Evolutionary conservation across 257 asterid species (phyloP).

Genomic region (Sherardia arvensis): DNA sequence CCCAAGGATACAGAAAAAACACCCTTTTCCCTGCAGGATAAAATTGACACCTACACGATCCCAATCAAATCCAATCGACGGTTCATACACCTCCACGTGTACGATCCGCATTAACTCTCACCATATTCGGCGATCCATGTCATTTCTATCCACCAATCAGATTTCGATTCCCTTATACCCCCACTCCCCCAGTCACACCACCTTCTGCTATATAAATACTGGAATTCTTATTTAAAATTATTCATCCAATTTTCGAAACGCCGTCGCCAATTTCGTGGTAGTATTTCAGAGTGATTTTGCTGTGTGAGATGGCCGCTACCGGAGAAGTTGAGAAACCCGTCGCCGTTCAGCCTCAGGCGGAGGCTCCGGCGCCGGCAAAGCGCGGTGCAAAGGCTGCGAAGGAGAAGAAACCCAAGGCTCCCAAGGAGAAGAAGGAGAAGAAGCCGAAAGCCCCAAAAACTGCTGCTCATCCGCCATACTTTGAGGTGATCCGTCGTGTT

Average conservation of each 20-base stretch:
- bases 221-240: background rate
- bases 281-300: background rate
- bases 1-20: background rate
- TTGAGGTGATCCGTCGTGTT: conserved; percentile 25
- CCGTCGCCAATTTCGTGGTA: background rate
- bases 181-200: conserved; percentile 17
- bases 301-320: conserved; percentile 29
- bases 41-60: conserved; percentile 26
- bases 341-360: conserved; percentile 19
- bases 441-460: conserved; percentile 38
- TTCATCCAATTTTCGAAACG: background rate
- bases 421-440: conserved; percentile 50
- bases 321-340: conserved; percentile 25
- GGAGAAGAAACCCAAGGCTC: conserved; percentile 43
- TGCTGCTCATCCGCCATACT: conserved; percentile 62
- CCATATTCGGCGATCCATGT: conserved; percentile 19
- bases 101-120: conserved; percentile 6
- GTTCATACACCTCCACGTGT: conserved; percentile 21
- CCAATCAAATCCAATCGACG: conserved; percentile 26
- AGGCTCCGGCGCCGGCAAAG: conserved; percentile 24
- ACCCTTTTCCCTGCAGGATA: conserved; percentile 15
- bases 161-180: background rate
- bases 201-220: conserved; percentile 32
- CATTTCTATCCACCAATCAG: conserved; percentile 28
- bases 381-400: conserved; percentile 22